phyloP scores from a whole-genome alignment of 2,329 filamentous ascomycete genomes.

The Stemphylium vesicarium region DNA sequence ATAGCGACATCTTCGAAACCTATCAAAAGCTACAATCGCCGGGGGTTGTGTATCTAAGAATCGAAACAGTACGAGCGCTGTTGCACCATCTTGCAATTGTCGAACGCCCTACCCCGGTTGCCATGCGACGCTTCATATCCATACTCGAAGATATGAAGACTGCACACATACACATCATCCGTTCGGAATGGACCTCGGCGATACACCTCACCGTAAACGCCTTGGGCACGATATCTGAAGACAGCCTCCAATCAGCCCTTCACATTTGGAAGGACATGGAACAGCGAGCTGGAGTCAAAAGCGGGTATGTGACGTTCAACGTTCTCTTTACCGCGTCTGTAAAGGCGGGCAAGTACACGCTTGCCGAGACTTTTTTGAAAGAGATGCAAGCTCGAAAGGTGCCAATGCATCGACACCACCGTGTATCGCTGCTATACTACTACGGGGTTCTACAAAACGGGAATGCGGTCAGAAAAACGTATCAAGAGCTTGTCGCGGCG shows the following conservation, averaged over 20 bases:
- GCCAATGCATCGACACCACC: conserved; percentile 76
- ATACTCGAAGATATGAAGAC: conserved; percentile 83
- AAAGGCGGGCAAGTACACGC: conserved; percentile 80
- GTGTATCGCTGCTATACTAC: conserved; percentile 82
- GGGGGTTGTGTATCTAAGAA: conserved; percentile 59
- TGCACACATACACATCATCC: conserved; percentile 71
- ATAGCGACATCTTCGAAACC: conserved; percentile 58
- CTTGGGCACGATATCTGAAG: conserved; percentile 62
- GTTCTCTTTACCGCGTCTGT: conserved; percentile 88
- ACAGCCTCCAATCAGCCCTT: conserved; percentile 72
- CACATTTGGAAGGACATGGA: conserved; percentile 93
- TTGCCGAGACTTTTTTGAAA: conserved; percentile 83
- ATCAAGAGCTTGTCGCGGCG: conserved; percentile 79
- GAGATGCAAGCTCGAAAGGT: conserved; percentile 78
- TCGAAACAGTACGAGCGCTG: conserved; percentile 64
- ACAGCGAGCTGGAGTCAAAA: conserved; percentile 66
- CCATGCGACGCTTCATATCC: conserved; percentile 83
- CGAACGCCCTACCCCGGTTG: conserved; percentile 56
- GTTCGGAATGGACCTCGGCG: conserved; percentile 81
- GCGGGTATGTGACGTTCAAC: conserved; percentile 85
- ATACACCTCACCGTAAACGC: conserved; percentile 80
- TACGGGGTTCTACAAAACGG: conserved; percentile 78
- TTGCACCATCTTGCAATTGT: conserved; percentile 72
- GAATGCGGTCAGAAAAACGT: conserved; percentile 75
- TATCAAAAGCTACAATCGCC: conserved; percentile 62